phyloP scores from a whole-genome alignment of 2,329 filamentous ascomycete genomes.

The Byssothecium circinans region DNA sequence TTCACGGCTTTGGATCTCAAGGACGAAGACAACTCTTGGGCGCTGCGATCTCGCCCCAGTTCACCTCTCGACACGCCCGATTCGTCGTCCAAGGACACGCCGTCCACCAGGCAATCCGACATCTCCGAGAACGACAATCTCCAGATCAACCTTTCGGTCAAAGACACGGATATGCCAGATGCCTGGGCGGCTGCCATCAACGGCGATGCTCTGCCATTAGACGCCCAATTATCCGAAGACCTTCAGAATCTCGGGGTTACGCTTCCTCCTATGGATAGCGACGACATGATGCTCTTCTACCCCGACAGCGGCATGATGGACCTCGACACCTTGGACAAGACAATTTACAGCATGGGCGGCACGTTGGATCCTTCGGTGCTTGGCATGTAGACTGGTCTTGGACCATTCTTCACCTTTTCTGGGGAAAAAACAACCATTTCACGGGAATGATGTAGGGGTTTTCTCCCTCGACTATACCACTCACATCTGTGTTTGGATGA shows the following conservation, averaged over 20 bases:
- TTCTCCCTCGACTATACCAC: no score
- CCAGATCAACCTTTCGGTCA: slow-evolving; percentile 43
- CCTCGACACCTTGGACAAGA: slow-evolving; percentile 37
- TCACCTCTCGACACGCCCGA: slow-evolving; percentile 39
- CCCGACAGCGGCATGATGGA: slow-evolving; percentile 32
- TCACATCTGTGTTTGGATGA: no score
- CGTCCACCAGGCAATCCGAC: slow-evolving; percentile 45
- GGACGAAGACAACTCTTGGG: slow-evolving; percentile 40
- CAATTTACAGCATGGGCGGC: slow-evolving; percentile 32
- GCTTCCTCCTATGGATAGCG: slow-evolving; percentile 37
- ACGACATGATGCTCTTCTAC: slow-evolving; percentile 41
- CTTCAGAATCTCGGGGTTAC: slow-evolving; percentile 33
- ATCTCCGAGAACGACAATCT: slow-evolving; percentile 48
- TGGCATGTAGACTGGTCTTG: neutral
- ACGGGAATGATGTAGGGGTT: no score
- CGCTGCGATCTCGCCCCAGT: slow-evolving; percentile 32
- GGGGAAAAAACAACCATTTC: no score
- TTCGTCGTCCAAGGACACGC: slow-evolving; percentile 42
- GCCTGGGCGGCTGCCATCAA: slow-evolving; percentile 32
- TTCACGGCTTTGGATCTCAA: slow-evolving; percentile 40
- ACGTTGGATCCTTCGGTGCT: slow-evolving; percentile 21
- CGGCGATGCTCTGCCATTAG: slow-evolving; percentile 33
- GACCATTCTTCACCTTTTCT: no score
- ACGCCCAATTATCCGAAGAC: slow-evolving; percentile 36
- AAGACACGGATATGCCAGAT: slow-evolving; percentile 38